phyloP scores from a whole-genome alignment of 257 asterid species.

The Linderniella brevidens region DNA sequence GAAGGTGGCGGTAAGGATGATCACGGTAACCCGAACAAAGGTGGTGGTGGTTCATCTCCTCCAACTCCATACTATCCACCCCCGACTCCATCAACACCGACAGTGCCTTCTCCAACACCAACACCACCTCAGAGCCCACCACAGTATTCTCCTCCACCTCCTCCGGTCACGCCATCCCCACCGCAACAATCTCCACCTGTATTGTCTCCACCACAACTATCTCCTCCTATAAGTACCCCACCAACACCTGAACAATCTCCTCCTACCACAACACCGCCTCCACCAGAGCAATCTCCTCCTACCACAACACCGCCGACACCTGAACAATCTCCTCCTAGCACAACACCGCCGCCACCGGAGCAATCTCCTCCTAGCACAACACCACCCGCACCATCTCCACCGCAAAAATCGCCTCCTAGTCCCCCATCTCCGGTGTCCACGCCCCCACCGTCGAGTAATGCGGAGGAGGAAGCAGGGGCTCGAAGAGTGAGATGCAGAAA shows the following conservation, averaged over 20 bases:
- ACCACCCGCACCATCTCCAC: constrained; percentile 5
- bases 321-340: background rate
- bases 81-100: constrained; percentile 9
- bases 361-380: constrained; percentile 1
- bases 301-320: background rate
- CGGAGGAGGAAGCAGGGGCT: constrained; percentile 21
- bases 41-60: background rate
- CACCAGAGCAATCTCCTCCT: background rate
- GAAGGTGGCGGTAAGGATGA: too few species aligned
- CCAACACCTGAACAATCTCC: constrained; percentile 6
- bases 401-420: background rate
- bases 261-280: background rate
- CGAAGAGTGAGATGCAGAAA: constrained; percentile 38
- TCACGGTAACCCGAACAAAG: too few species aligned
- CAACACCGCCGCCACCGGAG: background rate
- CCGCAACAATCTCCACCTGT: constrained; percentile 4
- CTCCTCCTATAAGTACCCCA: constrained; percentile 1
- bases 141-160: constrained; percentile 13
- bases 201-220: background rate
- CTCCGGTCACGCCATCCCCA: constrained; percentile 4
- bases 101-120: constrained; percentile 20
- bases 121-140: constrained; percentile 15
- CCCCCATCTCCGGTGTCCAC: too few species aligned
- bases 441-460: too few species aligned
- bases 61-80: background rate